Evolutionary conservation across 768 basidiomycete species (phyloP).

Genomic region (Tricholomella constricta): DNA sequence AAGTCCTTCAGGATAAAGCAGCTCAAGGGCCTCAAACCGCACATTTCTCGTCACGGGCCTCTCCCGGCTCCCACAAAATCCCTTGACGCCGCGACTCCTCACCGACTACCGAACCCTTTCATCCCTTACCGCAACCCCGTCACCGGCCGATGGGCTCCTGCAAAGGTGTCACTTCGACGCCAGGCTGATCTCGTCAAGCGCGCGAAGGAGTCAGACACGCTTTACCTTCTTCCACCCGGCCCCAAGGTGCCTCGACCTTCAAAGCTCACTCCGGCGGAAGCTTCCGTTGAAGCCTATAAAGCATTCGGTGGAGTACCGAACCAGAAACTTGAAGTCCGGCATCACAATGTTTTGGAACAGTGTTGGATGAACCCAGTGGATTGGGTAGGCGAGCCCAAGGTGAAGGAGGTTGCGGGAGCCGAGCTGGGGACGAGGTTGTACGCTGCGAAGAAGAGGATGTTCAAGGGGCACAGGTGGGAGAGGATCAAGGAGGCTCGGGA

Average conservation of each 20-base stretch:
- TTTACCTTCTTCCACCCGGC: constrained; percentile 69
- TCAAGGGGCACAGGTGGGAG: constrained; percentile 93
- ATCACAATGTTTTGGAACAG: constrained; percentile 11
- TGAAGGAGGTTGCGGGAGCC: constrained; percentile 47
- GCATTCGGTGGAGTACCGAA: constrained; percentile 5
- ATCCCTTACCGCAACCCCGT: constrained; percentile 59
- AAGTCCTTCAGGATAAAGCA: constrained; percentile 50
- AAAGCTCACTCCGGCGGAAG: background rate
- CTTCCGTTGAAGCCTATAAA: constrained; percentile 3
- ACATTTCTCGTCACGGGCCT: constrained; percentile 41
- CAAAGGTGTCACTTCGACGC: constrained; percentile 71
- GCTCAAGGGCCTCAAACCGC: constrained; percentile 31
- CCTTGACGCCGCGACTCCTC: constrained; percentile 13
- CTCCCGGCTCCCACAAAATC: constrained; percentile 29
- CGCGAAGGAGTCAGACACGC: constrained; percentile 53
- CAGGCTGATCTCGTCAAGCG: constrained; percentile 80
- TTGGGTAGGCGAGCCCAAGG: constrained; percentile 49
- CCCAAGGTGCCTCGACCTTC: constrained; percentile 44
- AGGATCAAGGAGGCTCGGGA: constrained; percentile 50
- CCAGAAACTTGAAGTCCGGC: constrained; percentile 7
- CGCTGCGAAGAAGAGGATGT: constrained; percentile 79
- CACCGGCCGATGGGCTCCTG: constrained; percentile 66
- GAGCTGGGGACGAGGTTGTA: constrained; percentile 68
- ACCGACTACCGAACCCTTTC: constrained; percentile 66
- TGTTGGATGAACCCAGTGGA: constrained; percentile 36